Conservation (phyloP, 768 basidiomycete species). For the Sporobolomyces pararoseus region DNA sequence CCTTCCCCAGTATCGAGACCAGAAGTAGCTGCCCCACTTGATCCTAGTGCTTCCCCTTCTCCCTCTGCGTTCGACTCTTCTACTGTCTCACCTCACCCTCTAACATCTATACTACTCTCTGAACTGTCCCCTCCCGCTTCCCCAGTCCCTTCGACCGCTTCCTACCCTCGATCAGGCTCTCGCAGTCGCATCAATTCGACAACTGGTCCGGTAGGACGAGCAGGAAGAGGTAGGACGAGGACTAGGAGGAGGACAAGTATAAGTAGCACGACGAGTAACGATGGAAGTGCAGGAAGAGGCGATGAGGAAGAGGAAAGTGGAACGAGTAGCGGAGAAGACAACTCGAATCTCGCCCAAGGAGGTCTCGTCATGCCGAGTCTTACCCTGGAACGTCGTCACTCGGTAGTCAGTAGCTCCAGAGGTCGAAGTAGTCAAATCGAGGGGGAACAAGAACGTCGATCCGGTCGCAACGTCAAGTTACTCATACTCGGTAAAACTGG, state of each 20-base stretch:
- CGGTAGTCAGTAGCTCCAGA: background rate
- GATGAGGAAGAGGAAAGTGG: conserved; percentile 9
- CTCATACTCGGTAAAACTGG: conserved; percentile 27
- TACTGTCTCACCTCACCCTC: background rate
- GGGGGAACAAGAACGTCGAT: background rate
- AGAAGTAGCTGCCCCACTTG: too few species aligned
- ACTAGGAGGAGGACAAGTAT: background rate
- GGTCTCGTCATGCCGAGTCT: conserved; percentile 36
- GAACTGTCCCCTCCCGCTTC: conserved; percentile 19
- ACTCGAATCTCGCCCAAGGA: background rate
- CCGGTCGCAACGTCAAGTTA: background rate
- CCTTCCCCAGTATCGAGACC: background rate
- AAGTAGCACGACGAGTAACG: conserved; percentile 28
- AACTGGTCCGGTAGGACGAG: background rate
- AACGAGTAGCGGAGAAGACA: conserved; percentile 15
- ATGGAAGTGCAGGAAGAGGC: conserved; percentile 18
- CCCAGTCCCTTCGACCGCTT: background rate
- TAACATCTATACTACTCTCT: conserved; percentile 12
- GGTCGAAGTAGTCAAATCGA: too few species aligned
- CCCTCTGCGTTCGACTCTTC: background rate
- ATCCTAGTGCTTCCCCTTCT: background rate
- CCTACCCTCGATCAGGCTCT: conserved; percentile 7
- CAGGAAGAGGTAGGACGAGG: background rate
- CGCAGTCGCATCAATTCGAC: conserved; percentile 7
- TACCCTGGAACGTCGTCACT: background rate